A percentile compares a stretch with the other conserved stretches of the same genome.
phyloP scores from a whole-genome alignment of 177 flowering plant genomes.

The Tripterygium wilfordii region DNA sequence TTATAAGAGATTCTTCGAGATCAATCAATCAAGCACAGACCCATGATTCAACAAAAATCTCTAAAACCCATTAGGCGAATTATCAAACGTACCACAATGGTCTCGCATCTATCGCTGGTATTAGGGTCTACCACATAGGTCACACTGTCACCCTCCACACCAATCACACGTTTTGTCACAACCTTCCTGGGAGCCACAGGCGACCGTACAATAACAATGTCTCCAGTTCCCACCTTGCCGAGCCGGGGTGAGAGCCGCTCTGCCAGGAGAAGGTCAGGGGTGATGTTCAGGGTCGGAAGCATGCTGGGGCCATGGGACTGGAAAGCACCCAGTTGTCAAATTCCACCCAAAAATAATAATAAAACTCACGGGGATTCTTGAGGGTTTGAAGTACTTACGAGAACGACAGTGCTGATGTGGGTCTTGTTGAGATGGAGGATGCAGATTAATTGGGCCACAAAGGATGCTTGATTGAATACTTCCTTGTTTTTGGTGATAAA shows the following conservation, averaged over 20 bases:
- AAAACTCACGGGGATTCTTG: not conserved
- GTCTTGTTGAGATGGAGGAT: constrained; percentile 44
- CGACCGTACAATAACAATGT: constrained; percentile 47
- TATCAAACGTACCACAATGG: constrained; percentile 38
- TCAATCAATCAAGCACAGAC: not conserved
- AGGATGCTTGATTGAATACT: constrained; percentile 22
- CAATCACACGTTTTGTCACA: constrained; percentile 51
- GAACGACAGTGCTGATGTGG: constrained; percentile 32
- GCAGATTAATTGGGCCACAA: constrained; percentile 41
- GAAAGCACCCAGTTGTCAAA: constrained; percentile 10
- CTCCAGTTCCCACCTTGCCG: constrained; percentile 44
- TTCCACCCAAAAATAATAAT: too few species aligned
- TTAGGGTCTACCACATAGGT: constrained; percentile 37
- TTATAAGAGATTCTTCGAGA: not conserved
- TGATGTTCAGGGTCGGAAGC: constrained; percentile 60
- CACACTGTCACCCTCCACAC: constrained; percentile 60
- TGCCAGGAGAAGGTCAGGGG: constrained; percentile 40
- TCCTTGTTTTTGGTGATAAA: too few species aligned
- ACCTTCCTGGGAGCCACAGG: constrained; percentile 54
- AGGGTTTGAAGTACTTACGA: constrained; percentile 20
- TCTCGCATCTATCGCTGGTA: constrained; percentile 20
- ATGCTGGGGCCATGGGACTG: constrained; percentile 77
- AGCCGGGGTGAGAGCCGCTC: constrained; percentile 46
- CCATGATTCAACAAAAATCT: not conserved
- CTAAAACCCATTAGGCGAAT: not conserved